Percentiles rank a stretch among this genome's conserved stretches.
These are phyloP conservation scores for Punica granatum DNA, from an alignment of 345 rosid genomes.

Conservation along the genomic window DNA sequence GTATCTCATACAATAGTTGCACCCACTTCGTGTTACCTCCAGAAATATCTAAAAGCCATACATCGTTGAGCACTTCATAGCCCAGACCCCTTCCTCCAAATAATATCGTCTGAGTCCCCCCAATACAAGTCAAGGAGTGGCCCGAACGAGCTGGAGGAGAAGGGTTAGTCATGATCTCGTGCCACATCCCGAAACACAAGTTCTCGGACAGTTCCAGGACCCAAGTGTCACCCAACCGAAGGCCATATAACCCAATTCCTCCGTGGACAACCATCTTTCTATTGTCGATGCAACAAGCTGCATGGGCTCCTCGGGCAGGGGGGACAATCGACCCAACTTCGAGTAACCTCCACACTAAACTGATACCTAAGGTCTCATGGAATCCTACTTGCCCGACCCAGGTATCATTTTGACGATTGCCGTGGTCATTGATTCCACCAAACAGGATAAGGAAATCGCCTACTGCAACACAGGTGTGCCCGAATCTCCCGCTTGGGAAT, in stretches of 20 bases:
- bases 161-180: constrained; percentile 39
- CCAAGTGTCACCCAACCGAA: constrained; percentile 83
- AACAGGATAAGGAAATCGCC: constrained; percentile 57
- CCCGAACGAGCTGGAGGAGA: constrained; percentile 94
- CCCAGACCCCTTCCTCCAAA: constrained; percentile 93
- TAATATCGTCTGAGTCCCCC: constrained; percentile 43
- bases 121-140: constrained; percentile 66
- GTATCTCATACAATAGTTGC: constrained; percentile 47
- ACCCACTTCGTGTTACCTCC: constrained; percentile 47
- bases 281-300: constrained; percentile 64
- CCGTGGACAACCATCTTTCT: constrained; percentile 77
- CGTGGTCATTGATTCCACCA: constrained; percentile 90
- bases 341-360: constrained; percentile 60
- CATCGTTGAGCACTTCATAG: constrained; percentile 75
- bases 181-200: constrained; percentile 54
- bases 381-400: constrained; percentile 63
- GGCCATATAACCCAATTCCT: constrained; percentile 67
- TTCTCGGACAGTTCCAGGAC: constrained; percentile 64
- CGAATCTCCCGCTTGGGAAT: constrained; percentile 86
- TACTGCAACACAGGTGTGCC: constrained; percentile 66
- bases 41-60: constrained; percentile 64
- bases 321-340: constrained; percentile 47
- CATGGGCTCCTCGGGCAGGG: constrained; percentile 91
- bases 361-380: constrained; percentile 33
- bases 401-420: constrained; percentile 72